Evolutionary conservation across 116 monocot genomes (phyloP), one percentile per base, ranked within the genome.

Genomic region (Papilionanthe hybrid): DNA sequence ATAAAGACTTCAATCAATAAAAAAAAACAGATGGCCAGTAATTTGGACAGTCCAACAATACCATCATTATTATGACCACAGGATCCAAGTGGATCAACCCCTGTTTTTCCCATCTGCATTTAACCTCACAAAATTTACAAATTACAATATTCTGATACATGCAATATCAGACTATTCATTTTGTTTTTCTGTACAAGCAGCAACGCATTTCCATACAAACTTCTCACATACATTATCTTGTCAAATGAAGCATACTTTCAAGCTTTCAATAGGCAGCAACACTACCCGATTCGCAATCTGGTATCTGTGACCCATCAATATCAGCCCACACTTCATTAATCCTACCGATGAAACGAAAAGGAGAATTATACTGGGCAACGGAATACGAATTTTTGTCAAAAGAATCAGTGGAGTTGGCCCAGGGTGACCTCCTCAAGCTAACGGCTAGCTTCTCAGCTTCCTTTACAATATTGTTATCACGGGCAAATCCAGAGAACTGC

Each of bases 241-340:
- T 65, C 1, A 23, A 27, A 22, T 27, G 7, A 69, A 69, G 12
- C 53, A 76, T 76, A 0, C 15, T 13, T 10, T 15, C 25, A 49
- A 17, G 25, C 7, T 30, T 75, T 80, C 76, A 90, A 75, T 78
- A 87, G 18, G 55, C 20, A 12, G 81, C 81, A 7, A 79, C 9
- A n/a, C 49, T 75, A 67, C 72, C 76, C 7, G 83, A 72, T 78
- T 83, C 75, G 67, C 92, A 94, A 48, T 84, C 89, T 57, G 83
- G 43, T 42, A 15, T 60, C 20, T 71, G 25, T 44, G 83, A 87
- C 76, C 82, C 87, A 57, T 75, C 85, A 1, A 94, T 80, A 57
- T 92, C 90, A 0, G 83, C 86, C 94, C 92, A 94, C 10, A 94
- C 90, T 81, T 94, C 94, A 78, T 94, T 94, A 50, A 84, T 55